Evolutionary conservation across 2,329 filamentous ascomycete species (phyloP).

Genomic region (Albifimbria verrucaria): DNA sequence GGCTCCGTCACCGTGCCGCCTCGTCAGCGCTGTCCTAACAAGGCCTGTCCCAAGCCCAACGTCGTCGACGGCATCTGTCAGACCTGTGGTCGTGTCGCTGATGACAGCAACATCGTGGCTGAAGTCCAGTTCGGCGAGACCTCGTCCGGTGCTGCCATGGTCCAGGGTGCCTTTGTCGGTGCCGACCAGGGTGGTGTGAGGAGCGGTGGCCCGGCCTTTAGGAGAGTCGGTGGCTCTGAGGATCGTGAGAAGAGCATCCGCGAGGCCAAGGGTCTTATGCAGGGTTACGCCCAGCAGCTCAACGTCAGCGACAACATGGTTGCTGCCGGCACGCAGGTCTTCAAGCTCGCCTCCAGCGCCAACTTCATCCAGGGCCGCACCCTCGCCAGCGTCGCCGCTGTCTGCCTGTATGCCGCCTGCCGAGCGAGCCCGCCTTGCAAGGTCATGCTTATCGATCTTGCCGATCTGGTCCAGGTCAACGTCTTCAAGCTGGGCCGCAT

Average conservation of each 20-base stretch:
- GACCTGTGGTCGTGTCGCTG: conserved; percentile 79
- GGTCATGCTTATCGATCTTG: conserved; percentile 92
- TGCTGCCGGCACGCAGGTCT: conserved; percentile 67
- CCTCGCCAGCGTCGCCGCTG: conserved; percentile 81
- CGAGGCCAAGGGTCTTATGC: conserved; percentile 56
- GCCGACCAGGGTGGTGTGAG: conserved; percentile 81
- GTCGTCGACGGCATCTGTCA: conserved; percentile 70
- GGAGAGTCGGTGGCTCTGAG: conserved; percentile 55
- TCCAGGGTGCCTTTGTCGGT: conserved; percentile 85
- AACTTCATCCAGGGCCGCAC: conserved; percentile 86
- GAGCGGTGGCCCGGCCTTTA: conserved; percentile 59
- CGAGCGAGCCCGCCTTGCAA: conserved; percentile 75
- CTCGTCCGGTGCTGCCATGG: conserved; percentile 78
- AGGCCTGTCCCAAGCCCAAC: conserved; percentile 57
- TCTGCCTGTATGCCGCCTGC: conserved; percentile 86
- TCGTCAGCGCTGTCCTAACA: conserved; percentile 53
- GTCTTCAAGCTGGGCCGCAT: conserved; percentile 89
- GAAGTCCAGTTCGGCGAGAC: conserved; percentile 91
- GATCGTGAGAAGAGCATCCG: conserved; percentile 59
- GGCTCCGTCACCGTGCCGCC: conserved; percentile 29
- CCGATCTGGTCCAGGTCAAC: conserved; percentile 78
- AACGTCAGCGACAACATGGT: conserved; percentile 59
- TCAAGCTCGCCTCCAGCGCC: conserved; percentile 69
- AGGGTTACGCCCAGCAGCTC: conserved; percentile 59
- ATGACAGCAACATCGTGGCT: conserved; percentile 84